Evolutionary conservation across 2,329 filamentous ascomycete genomes (phyloP).

Genomic region (Aspergillus jensenii): DNA sequence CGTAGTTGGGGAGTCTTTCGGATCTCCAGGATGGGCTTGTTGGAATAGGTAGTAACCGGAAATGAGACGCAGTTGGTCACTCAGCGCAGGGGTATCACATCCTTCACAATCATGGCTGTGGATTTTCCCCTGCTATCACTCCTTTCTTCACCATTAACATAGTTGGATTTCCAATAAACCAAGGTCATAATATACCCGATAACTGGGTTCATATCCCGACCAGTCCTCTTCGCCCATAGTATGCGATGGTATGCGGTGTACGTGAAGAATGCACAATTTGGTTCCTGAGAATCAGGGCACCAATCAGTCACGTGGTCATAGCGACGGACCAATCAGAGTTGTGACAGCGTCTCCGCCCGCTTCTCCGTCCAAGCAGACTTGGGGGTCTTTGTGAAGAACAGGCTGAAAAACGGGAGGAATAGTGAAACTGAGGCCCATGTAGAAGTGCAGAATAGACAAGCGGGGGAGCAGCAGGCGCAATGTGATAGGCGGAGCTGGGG

Average conservation of each 20-base stretch:
- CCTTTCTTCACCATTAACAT: too few species aligned
- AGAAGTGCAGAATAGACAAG: background rate
- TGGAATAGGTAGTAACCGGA: background rate
- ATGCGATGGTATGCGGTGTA: too few species aligned
- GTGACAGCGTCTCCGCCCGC: background rate
- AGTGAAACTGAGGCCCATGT: background rate
- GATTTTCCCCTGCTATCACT: too few species aligned
- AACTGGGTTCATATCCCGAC: too few species aligned
- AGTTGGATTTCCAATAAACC: too few species aligned
- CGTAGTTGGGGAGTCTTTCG: background rate
- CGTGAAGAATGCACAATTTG: background rate
- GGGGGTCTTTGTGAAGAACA: background rate
- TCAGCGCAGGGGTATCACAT: too few species aligned
- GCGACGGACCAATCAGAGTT: background rate
- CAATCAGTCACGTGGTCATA: background rate
- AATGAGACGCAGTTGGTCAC: too few species aligned
- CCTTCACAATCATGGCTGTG: too few species aligned
- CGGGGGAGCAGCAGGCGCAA: background rate
- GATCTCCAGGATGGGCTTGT: background rate
- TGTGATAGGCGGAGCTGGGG: background rate
- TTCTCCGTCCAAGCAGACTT: background rate
- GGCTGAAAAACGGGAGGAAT: background rate
- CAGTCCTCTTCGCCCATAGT: too few species aligned
- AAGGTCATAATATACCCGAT: too few species aligned
- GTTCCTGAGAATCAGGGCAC: conserved; percentile 7